These are phyloP conservation scores for Corymbia citriodora DNA, from an alignment of 441 rosid genomes.

Conservation along the genomic window DNA sequence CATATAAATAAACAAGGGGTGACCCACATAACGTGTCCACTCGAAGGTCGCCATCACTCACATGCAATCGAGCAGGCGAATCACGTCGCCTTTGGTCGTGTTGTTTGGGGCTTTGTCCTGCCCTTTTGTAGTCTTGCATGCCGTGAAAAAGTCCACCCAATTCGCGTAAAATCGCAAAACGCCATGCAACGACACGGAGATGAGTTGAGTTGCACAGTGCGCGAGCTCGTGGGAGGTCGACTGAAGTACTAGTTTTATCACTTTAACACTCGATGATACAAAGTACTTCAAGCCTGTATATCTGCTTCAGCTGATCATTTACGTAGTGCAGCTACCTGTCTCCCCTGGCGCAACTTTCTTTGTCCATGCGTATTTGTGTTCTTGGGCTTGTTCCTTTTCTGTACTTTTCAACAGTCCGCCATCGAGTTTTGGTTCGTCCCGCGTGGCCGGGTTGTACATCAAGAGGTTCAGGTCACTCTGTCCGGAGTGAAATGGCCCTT, in stretches of 20 bases:
- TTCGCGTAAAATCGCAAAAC: background rate
- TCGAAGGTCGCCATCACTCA: constrained; percentile 25
- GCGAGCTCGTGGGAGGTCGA: background rate
- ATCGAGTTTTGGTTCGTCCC: background rate
- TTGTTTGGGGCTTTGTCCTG: background rate
- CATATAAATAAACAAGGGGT: background rate
- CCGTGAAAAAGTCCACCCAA: background rate
- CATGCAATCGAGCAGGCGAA: constrained; percentile 18
- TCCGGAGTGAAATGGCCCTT: background rate
- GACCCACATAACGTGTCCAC: background rate
- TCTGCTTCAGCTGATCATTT: background rate
- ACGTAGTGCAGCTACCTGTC: background rate
- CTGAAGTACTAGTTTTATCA: background rate
- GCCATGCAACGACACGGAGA: background rate
- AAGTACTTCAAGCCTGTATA: background rate
- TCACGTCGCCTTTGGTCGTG: constrained; percentile 6
- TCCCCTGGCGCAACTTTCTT: background rate
- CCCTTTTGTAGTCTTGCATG: background rate
- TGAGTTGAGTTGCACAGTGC: background rate
- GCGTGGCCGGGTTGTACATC: background rate
- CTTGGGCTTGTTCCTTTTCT: background rate
- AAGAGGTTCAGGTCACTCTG: background rate
- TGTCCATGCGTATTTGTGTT: background rate
- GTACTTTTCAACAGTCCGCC: background rate
- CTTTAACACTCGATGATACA: background rate